phyloP scores from a whole-genome alignment of 2,329 filamentous ascomycete species.

The Xylaria sp. region DNA sequence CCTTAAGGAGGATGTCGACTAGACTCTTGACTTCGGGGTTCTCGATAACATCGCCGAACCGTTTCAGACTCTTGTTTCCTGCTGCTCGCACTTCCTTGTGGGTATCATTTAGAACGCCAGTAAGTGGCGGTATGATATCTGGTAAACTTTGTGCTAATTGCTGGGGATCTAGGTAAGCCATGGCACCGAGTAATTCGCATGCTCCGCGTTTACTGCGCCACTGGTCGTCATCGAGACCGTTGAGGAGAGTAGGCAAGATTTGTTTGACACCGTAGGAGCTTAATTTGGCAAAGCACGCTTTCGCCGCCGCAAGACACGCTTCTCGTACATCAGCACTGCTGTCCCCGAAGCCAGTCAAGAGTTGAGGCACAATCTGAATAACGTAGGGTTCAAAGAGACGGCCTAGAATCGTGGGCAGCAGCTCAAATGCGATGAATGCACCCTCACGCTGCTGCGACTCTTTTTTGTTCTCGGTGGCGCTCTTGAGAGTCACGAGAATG shows the following conservation, averaged over 20 bases:
- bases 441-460: conserved; percentile 89
- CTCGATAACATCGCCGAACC: conserved; percentile 97
- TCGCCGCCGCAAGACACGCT: conserved; percentile 90
- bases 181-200: conserved; percentile 94
- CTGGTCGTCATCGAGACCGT: conserved; percentile 92
- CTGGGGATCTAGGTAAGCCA: conserved; percentile 97
- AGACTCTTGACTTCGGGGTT: conserved; percentile 97
- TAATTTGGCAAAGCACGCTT: conserved; percentile 90
- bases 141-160: conserved; percentile 92
- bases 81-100: conserved; percentile 95
- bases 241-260: conserved; percentile 88
- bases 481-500: conserved; percentile 82
- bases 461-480: conserved; percentile 94
- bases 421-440: conserved; percentile 87
- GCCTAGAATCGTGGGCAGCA: conserved; percentile 86
- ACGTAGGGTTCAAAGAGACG: conserved; percentile 95
- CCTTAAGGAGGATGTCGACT: conserved; percentile 91
- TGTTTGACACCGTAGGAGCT: conserved; percentile 97
- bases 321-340: conserved; percentile 88
- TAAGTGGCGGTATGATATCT: conserved; percentile 95
- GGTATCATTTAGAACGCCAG: conserved; percentile 93
- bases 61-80: conserved; percentile 94
- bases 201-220: conserved; percentile 99
- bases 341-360: conserved; percentile 91
- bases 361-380: conserved; percentile 91